Evolutionary conservation across 495 filamentous ascomycete species (phyloP).

Genomic region (Xylona heveae): DNA sequence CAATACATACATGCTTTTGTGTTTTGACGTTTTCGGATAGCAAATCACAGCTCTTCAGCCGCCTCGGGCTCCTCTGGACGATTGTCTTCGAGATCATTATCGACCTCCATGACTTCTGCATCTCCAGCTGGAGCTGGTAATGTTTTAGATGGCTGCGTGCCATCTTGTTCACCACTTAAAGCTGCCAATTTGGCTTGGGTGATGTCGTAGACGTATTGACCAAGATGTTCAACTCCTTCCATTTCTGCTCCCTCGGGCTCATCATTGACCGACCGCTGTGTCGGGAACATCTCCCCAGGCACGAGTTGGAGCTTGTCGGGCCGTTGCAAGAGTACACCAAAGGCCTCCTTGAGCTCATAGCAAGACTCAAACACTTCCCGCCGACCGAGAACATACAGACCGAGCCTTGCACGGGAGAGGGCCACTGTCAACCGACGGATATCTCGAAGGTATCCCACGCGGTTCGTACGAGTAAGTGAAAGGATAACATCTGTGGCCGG

Average conservation of each 20-base stretch:
- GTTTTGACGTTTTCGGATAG: too few species aligned
- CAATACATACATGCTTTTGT: too few species aligned
- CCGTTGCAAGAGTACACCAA: slow-evolving; percentile 44
- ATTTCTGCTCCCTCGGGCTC: slow-evolving; percentile 43
- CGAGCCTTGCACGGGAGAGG: slow-evolving; percentile 81
- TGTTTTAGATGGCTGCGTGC: too few species aligned
- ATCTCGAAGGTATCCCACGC: slow-evolving; percentile 85
- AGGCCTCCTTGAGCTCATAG: slow-evolving; percentile 71
- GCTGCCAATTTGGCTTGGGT: slow-evolving; percentile 60
- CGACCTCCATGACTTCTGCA: too few species aligned
- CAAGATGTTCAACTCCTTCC: slow-evolving; percentile 84
- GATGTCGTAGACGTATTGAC: slow-evolving; percentile 96
- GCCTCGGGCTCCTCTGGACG: too few species aligned
- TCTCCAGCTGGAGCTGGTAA: too few species aligned
- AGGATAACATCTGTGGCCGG: slow-evolving; percentile 58
- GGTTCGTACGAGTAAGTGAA: slow-evolving; percentile 69
- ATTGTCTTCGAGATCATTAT: too few species aligned
- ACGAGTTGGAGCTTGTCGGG: slow-evolving; percentile 62
- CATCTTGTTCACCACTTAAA: slow-evolving; percentile 22
- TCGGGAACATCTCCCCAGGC: slow-evolving; percentile 70
- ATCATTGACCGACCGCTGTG: slow-evolving; percentile 32
- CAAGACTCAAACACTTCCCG: slow-evolving; percentile 76
- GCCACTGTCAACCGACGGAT: slow-evolving; percentile 88
- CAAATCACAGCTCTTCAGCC: too few species aligned
- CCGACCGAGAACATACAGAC: slow-evolving; percentile 83